Conservation (phyloP, 2,329 filamentous ascomycete species). For the Aspergillus sp. region DNA sequence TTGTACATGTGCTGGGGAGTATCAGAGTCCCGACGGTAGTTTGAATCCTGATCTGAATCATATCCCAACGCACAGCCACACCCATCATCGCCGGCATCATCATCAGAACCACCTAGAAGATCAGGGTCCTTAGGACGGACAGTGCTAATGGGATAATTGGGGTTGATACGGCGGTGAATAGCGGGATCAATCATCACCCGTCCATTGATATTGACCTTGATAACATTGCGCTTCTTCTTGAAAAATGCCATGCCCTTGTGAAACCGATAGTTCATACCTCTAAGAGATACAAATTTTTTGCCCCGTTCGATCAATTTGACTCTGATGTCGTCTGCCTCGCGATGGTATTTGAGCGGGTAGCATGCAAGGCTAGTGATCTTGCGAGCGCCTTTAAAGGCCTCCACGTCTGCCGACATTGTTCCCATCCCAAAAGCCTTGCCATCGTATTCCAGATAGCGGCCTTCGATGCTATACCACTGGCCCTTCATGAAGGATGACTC, state of each 20-base stretch:
- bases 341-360: slow-evolving; percentile 78
- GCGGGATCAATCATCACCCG: slow-evolving; percentile 84
- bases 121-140: slow-evolving; percentile 70
- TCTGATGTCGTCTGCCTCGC: slow-evolving; percentile 61
- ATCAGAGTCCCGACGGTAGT: slow-evolving; percentile 30
- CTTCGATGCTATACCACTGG: slow-evolving; percentile 72
- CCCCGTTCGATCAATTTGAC: slow-evolving; percentile 70
- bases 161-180: slow-evolving; percentile 77
- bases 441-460: slow-evolving; percentile 75
- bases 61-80: slow-evolving; percentile 34
- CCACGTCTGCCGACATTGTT: slow-evolving; percentile 63
- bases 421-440: slow-evolving; percentile 80
- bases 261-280: slow-evolving; percentile 76
- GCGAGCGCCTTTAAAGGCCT: slow-evolving; percentile 71
- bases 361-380: slow-evolving; percentile 75
- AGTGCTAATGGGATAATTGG: slow-evolving; percentile 74
- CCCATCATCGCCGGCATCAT: slow-evolving; percentile 36
- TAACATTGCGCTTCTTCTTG: slow-evolving; percentile 69
- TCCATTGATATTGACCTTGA: slow-evolving; percentile 81
- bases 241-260: slow-evolving; percentile 81
- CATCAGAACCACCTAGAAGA: slow-evolving; percentile 46
- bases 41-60: slow-evolving; percentile 33
- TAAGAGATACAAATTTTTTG: slow-evolving; percentile 76
- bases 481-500: slow-evolving; percentile 66
- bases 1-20: slow-evolving; percentile 45